Conservation (phyloP, 2,329 filamentous ascomycete genomes). For the Daldinia sp. region DNA sequence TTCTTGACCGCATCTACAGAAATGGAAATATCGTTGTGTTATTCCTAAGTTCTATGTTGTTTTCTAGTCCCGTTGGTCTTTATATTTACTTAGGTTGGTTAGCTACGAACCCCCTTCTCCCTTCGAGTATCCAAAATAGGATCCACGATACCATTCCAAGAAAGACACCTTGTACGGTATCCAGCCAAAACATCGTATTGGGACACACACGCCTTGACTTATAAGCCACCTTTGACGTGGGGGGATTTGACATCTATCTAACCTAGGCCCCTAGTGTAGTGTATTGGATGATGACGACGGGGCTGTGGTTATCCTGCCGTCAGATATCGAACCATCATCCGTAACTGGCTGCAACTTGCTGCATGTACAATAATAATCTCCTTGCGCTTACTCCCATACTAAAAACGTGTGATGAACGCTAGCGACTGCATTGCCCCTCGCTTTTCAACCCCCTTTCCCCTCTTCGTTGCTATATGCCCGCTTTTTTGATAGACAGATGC, state of each 20-base stretch:
- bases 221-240: slow-evolving; percentile 10
- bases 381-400: slow-evolving; percentile 7
- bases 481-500: slow-evolving; percentile 10
- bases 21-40: slow-evolving; percentile 27
- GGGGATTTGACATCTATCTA: background rate
- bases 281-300: background rate
- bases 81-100: background rate
- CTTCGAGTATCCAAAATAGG: slow-evolving; percentile 4
- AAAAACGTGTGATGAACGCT: slow-evolving; percentile 1
- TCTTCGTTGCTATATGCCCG: slow-evolving; percentile 11
- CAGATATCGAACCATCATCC: background rate
- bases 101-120: slow-evolving; percentile 5
- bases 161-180: background rate
- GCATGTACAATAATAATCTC: background rate
- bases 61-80: background rate
- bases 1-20: slow-evolving; percentile 30
- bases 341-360: background rate
- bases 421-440: slow-evolving; percentile 3
- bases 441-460: background rate
- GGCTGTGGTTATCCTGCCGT: slow-evolving; percentile 7
- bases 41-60: slow-evolving; percentile 5
- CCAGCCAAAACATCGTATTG: slow-evolving; percentile 17
- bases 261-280: background rate
- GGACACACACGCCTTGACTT: slow-evolving; percentile 17
- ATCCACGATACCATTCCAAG: background rate